Evolutionary conservation across 225 moss, liverwort and hornwort species (phyloP).

Genomic region (Polytrichum formosum): DNA sequence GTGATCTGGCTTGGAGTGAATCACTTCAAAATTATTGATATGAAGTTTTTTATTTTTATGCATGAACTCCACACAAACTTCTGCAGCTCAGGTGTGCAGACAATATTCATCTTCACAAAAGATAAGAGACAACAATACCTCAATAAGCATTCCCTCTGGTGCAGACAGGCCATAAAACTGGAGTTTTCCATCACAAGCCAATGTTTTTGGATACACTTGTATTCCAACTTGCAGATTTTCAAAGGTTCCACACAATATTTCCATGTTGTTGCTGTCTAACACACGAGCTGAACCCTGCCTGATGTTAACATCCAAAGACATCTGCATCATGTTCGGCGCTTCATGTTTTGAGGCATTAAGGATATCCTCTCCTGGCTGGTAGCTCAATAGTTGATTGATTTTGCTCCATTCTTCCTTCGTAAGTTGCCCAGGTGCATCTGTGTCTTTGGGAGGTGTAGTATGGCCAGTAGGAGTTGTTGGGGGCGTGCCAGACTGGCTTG

Average conservation of each 20-base stretch:
- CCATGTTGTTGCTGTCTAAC: constrained; percentile 65
- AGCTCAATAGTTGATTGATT: constrained; percentile 94
- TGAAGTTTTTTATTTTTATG: no score
- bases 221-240: constrained; percentile 79
- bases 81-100: no score
- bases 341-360: constrained; percentile 59
- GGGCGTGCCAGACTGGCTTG: constrained; percentile 33
- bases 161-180: constrained; percentile 97
- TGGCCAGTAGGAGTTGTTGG: constrained; percentile 29
- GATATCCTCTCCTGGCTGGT: constrained; percentile 78
- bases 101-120: no score
- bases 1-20: no score
- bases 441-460: constrained; percentile 26
- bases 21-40: no score
- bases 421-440: constrained; percentile 68
- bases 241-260: constrained; percentile 91
- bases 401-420: constrained; percentile 97
- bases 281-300: constrained; percentile 77
- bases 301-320: constrained; percentile 72
- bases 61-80: no score
- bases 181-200: constrained; percentile 84
- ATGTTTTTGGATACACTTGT: constrained; percentile 81
- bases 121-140: constrained; percentile 37
- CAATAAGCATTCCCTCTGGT: constrained; percentile 91
- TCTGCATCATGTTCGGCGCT: constrained; percentile 90